These are phyloP conservation scores for Aspergillus fischeri DNA, from an alignment of 2,329 filamentous ascomycete species.

Conservation along the genomic window DNA sequence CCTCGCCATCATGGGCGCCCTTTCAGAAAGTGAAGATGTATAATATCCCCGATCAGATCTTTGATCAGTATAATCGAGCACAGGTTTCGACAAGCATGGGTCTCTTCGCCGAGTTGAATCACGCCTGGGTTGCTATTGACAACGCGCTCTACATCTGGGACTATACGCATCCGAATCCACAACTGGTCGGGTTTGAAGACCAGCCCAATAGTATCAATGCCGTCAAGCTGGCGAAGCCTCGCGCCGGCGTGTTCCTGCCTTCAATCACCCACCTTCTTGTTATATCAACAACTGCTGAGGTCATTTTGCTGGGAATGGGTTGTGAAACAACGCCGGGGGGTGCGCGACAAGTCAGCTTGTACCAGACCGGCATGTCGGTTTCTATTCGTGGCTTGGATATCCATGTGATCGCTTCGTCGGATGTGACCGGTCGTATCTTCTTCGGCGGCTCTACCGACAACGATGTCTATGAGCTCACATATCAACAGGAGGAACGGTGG, in stretches of 20 bases:
- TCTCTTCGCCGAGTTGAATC: slow-evolving; percentile 87
- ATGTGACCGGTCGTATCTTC: slow-evolving; percentile 82
- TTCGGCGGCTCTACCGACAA: slow-evolving; percentile 77
- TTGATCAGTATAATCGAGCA: slow-evolving; percentile 85
- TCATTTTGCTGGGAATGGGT: slow-evolving; percentile 81
- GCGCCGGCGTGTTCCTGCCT: slow-evolving; percentile 79
- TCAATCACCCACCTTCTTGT: slow-evolving; percentile 85
- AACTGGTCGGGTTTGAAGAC: slow-evolving; percentile 88
- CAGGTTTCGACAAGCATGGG: slow-evolving; percentile 92
- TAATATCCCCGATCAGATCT: slow-evolving; percentile 84
- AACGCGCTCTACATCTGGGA: slow-evolving; percentile 97
- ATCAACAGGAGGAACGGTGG: slow-evolving; percentile 97
- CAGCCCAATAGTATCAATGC: slow-evolving; percentile 82
- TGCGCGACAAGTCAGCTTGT: slow-evolving; percentile 69
- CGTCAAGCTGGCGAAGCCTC: slow-evolving; percentile 82
- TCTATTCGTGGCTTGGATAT: slow-evolving; percentile 73
- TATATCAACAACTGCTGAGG: slow-evolving; percentile 78
- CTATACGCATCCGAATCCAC: slow-evolving; percentile 87
- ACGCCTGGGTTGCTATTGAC: slow-evolving; percentile 94
- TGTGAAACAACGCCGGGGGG: slow-evolving; percentile 61
- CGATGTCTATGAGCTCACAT: slow-evolving; percentile 89
- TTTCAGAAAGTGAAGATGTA: slow-evolving; percentile 86
- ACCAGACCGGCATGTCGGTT: slow-evolving; percentile 82
- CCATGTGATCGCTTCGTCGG: slow-evolving; percentile 71
- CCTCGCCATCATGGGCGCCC: slow-evolving; percentile 69